Evolutionary conservation across 768 basidiomycete genomes (phyloP).

Genomic region (Brasilioporus rufonigricans): DNA sequence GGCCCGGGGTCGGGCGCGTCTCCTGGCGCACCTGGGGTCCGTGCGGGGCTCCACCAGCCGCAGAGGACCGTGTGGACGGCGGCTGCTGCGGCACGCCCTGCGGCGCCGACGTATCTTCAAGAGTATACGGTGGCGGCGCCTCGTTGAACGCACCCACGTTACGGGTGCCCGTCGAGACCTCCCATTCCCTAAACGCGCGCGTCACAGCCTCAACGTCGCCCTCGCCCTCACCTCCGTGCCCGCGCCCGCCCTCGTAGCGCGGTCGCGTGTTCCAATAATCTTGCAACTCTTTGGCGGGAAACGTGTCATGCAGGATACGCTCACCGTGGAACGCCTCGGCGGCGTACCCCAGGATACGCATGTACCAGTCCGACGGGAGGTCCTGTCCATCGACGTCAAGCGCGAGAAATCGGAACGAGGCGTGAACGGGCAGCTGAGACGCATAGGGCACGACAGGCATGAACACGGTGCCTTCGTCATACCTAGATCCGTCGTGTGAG

Average conservation of each 20-base stretch:
- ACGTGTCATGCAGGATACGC: slow-evolving; percentile 57
- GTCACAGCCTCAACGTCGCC: slow-evolving; percentile 27
- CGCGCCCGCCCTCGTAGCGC: slow-evolving; percentile 39
- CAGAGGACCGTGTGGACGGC: too few relatives aligned
- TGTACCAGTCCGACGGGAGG: slow-evolving; percentile 82
- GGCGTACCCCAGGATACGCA: slow-evolving; percentile 74
- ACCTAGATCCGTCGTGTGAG: slow-evolving; percentile 40
- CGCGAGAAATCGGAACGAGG: slow-evolving; percentile 60
- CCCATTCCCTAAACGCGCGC: slow-evolving; percentile 47
- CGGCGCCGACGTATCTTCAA: slow-evolving; percentile 33
- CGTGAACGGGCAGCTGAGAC: slow-evolving; percentile 57
- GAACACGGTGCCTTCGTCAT: slow-evolving; percentile 83
- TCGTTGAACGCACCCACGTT: slow-evolving; percentile 41
- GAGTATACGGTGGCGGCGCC: slow-evolving; percentile 65
- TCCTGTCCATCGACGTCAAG: slow-evolving; percentile 78
- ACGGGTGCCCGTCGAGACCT: background rate
- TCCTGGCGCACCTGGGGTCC: background rate
- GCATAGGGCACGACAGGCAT: slow-evolving; percentile 68
- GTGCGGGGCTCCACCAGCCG: too few relatives aligned
- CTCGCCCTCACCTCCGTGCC: background rate
- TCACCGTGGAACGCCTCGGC: slow-evolving; percentile 66
- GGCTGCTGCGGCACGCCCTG: background rate
- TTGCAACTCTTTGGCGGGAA: slow-evolving; percentile 68
- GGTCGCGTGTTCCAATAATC: slow-evolving; percentile 73
- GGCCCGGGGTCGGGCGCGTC: slow-evolving; percentile 7